Base-by-base conservation (phyloP, 202 grass and related monocot species). In the Carex arenaria region DNA sequence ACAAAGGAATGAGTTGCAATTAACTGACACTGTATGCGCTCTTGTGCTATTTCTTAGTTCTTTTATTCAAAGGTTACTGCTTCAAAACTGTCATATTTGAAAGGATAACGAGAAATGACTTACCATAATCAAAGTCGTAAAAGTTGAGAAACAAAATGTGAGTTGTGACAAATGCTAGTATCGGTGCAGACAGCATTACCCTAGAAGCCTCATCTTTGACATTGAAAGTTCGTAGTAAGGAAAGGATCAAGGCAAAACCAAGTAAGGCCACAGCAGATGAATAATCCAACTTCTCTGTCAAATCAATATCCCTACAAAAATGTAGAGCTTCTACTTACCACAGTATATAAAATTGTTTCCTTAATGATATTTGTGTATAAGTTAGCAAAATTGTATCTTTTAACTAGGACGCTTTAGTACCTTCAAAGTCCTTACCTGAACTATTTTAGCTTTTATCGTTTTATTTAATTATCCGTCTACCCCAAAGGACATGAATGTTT, bases 81-180 rank as follows among this genome's bases (percentile, higher is more conserved):
- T 59, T 57, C 6, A 78, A 75, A 12, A 5, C 10, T 75, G 72
- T 7, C 43, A 73, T 76, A 17, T 47, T 64, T 8, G 42, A 28
- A 83, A 62, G 6, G 80, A 89, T 68, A 30, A 68, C 82, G 82
- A 72, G 52, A 43, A 65, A 91, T 11, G 64, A 14, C 81, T 90
- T 85, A 95, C 95, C 95, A 75, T 98, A 98, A 81, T 93, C 83
- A 59, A 95, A 88, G 45, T 93, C 82, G 22, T 98, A 98, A 80
- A 98, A 98, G 83, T 98, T 98, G 78, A 98, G 95, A 83, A 92
- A 98, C 67, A 98, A 87, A 63, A 98, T 95, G 76, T 98, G 95
- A 36, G 95, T 98, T 42, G 95, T 98, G 80, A 98, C 91, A 14
- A 98, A 98, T 69, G 95, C 95, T 75, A 98, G 87, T 87, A 98